Percentiles rank a stretch among this genome's conserved stretches.
phyloP scores from a whole-genome alignment of 1,284 basidiomycete species.

The Naganishia albida region DNA sequence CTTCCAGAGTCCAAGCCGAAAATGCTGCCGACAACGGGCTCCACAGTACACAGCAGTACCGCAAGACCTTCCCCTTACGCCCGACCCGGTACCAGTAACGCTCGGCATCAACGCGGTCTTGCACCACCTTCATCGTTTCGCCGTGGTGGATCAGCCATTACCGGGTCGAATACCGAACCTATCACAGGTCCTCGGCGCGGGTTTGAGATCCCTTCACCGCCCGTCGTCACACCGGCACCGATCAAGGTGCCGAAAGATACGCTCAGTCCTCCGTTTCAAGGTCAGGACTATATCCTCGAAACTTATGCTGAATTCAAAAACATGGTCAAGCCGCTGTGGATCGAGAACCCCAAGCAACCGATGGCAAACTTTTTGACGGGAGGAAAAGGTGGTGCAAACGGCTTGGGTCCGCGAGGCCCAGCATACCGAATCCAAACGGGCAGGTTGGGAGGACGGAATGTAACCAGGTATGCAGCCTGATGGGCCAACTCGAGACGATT shows the following conservation, averaged over 20 bases:
- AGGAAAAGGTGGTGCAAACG: slow-evolving; percentile 40
- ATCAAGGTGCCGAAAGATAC: slow-evolving; percentile 1
- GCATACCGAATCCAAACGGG: slow-evolving; percentile 43
- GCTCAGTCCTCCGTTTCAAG: slow-evolving; percentile 37
- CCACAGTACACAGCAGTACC: background rate
- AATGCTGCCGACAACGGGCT: too few species aligned
- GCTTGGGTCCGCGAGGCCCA: slow-evolving; percentile 37
- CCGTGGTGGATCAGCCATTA: background rate
- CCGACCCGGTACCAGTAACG: background rate
- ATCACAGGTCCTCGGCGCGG: slow-evolving; percentile 3
- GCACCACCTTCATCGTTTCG: background rate
- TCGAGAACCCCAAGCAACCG: slow-evolving; percentile 51
- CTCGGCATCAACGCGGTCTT: background rate
- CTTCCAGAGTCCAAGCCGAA: background rate
- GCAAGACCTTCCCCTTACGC: background rate
- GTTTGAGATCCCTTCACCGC: background rate
- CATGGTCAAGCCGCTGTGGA: slow-evolving; percentile 47
- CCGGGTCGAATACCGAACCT: slow-evolving; percentile 9
- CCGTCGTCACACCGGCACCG: background rate
- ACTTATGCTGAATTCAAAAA: slow-evolving; percentile 35
- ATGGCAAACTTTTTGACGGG: slow-evolving; percentile 49
- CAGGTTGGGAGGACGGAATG: slow-evolving; percentile 39
- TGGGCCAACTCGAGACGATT: too few species aligned
- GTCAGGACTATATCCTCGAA: slow-evolving; percentile 39
- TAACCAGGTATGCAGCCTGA: slow-evolving; percentile 40